Conservation (phyloP, 179 eudicot species). For the Amaranthus tricolor region DNA sequence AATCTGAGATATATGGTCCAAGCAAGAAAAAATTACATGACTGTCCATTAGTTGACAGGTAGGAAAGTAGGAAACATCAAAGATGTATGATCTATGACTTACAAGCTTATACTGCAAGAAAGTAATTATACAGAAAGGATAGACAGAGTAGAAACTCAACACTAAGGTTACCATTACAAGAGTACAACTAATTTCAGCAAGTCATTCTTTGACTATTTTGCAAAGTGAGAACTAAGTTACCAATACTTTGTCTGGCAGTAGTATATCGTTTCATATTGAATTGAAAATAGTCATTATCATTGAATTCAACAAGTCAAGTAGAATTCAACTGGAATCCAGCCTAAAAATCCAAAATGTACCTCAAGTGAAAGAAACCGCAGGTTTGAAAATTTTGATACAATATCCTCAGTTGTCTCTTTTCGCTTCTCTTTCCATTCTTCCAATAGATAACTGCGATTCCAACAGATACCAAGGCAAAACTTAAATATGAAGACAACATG, state of each 20-base stretch:
- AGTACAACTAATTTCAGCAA: not conserved
- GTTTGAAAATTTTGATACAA: constrained; percentile 56
- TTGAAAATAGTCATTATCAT: not conserved
- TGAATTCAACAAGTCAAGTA: not conserved
- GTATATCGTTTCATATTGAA: no score
- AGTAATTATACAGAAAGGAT: not conserved
- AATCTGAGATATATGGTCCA: no score
- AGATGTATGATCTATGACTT: not conserved
- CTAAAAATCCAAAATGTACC: constrained; percentile 42
- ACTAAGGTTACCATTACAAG: not conserved
- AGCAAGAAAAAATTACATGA: no score
- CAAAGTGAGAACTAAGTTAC: no score
- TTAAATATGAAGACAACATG: constrained; percentile 14
- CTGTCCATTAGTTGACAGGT: no score
- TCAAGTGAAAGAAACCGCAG: constrained; percentile 79
- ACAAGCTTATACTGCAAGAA: not conserved
- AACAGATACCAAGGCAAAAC: constrained; percentile 10
- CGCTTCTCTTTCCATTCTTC: constrained; percentile 98
- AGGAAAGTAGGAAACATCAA: not conserved
- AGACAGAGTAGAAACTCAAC: not conserved
- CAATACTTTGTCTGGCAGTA: no score
- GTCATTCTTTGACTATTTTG: no score
- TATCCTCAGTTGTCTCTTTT: constrained; percentile 62
- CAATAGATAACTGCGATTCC: constrained; percentile 65
- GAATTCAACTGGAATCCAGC: not conserved